phyloP scores from a whole-genome alignment of 2,329 filamentous ascomycete species.

The Nemania sp. region DNA sequence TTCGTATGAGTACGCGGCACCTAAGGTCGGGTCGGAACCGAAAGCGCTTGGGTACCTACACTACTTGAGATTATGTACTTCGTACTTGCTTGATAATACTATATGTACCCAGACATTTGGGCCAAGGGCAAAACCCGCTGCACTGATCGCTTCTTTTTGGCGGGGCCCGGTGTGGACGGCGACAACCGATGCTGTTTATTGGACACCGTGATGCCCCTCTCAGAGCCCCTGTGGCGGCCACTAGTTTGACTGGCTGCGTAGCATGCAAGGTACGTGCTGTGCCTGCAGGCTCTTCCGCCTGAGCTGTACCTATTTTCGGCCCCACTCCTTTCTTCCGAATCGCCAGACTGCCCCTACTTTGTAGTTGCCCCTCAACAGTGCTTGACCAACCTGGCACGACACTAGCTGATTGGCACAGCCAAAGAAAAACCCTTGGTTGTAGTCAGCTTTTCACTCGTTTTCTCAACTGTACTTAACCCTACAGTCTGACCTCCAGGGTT shows the following conservation, averaged over 20 bases:
- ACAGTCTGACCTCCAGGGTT: constrained; percentile 16
- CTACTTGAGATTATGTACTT: no score
- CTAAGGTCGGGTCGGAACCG: no score
- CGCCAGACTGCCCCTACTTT: constrained; percentile 16
- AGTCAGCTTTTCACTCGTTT: constrained; percentile 19
- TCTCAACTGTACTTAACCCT: constrained; percentile 17
- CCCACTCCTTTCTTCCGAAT: constrained; percentile 20
- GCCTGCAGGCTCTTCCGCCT: not conserved
- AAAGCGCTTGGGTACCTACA: no score
- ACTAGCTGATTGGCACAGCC: constrained; percentile 1
- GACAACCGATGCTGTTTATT: constrained; percentile 8
- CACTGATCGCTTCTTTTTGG: constrained; percentile 1
- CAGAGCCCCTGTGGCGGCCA: constrained; percentile 16
- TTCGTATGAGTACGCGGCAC: no score
- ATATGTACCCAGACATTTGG: constrained; percentile 18
- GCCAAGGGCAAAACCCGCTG: not conserved
- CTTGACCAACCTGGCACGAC: not conserved
- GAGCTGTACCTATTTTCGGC: constrained; percentile 11
- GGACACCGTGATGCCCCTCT: constrained; percentile 1
- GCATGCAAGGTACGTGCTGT: no score
- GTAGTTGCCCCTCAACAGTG: constrained; percentile 13
- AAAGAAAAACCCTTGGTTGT: constrained; percentile 16
- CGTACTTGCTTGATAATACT: no score
- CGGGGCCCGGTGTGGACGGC: not conserved
- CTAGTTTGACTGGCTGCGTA: no score